Evolutionary conservation across 306 rosid species (phyloP).

Genomic region (Inga laurina): DNA sequence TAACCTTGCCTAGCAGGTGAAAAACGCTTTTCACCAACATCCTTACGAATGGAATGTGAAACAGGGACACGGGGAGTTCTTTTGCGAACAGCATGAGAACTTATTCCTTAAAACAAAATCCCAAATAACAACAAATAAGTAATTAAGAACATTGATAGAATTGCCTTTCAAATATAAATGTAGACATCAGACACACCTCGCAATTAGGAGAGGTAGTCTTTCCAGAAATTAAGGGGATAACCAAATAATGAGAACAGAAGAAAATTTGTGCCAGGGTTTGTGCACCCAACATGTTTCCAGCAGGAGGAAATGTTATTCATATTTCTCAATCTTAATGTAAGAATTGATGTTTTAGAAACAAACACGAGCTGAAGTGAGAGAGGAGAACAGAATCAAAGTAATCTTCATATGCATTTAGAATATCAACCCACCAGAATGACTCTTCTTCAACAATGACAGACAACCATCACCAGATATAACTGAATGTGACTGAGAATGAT

Average conservation of each 20-base stretch:
- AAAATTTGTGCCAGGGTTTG: neutral
- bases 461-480: constrained; percentile 71
- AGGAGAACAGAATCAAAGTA: constrained; percentile 22
- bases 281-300: neutral
- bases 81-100: constrained; percentile 88
- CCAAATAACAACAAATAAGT: constrained; percentile 7
- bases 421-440: constrained; percentile 70
- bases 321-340: constrained; percentile 25
- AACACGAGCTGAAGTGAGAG: constrained; percentile 20
- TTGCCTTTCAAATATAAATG: neutral
- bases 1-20: constrained; percentile 61
- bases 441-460: constrained; percentile 80
- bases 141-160: constrained; percentile 14
- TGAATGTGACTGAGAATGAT: constrained; percentile 61
- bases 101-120: constrained; percentile 64
- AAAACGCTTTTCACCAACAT: constrained; percentile 54
- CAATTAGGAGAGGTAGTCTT: neutral
- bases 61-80: constrained; percentile 95
- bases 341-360: constrained; percentile 28
- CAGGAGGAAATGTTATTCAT: constrained; percentile 6
- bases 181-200: constrained; percentile 18
- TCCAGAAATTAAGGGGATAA: neutral
- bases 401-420: constrained; percentile 14
- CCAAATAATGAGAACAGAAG: constrained; percentile 5
- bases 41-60: constrained; percentile 61